These are phyloP conservation scores for Colletotrichum eremochloae DNA, from an alignment of 2,329 filamentous ascomycete species.

Conservation along the genomic window DNA sequence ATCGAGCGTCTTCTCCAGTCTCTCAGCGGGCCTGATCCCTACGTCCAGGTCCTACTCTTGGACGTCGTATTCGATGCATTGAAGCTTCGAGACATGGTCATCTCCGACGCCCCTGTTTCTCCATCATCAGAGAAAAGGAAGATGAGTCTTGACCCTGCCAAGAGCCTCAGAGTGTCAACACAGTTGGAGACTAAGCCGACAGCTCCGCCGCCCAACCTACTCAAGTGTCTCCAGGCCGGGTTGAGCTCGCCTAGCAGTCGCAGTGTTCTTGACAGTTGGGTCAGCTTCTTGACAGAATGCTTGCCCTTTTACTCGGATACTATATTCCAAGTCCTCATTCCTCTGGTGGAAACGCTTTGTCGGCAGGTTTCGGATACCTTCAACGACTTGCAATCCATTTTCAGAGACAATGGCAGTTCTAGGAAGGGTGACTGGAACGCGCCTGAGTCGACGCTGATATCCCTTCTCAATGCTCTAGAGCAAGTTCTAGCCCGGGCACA, in stretches of 20 bases:
- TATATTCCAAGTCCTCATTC: slow-evolving; percentile 91
- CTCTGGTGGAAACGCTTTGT: slow-evolving; percentile 91
- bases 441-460: slow-evolving; percentile 81
- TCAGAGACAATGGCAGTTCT: slow-evolving; percentile 55
- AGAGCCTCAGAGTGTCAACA: slow-evolving; percentile 56
- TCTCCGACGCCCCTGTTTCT: slow-evolving; percentile 57
- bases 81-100: slow-evolving; percentile 68
- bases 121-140: slow-evolving; percentile 63
- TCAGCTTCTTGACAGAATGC: slow-evolving; percentile 85
- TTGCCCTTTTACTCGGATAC: slow-evolving; percentile 86
- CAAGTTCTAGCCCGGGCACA: slow-evolving; percentile 90
- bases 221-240: slow-evolving; percentile 87
- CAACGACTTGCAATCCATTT: slow-evolving; percentile 75
- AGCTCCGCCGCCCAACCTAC: slow-evolving; percentile 77
- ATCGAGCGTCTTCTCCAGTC: slow-evolving; percentile 76
- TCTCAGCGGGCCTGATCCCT: slow-evolving; percentile 72
- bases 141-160: slow-evolving; percentile 57
- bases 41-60: slow-evolving; percentile 82
- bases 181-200: slow-evolving; percentile 48
- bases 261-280: slow-evolving; percentile 90
- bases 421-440: slow-evolving; percentile 50
- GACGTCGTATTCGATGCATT: slow-evolving; percentile 83
- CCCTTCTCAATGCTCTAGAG: slow-evolving; percentile 93
- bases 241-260: slow-evolving; percentile 82
- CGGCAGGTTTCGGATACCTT: slow-evolving; percentile 82